Evolutionary conservation across 2,329 filamentous ascomycete species (phyloP).

Genomic region (Chaetomiaceae sp.): DNA sequence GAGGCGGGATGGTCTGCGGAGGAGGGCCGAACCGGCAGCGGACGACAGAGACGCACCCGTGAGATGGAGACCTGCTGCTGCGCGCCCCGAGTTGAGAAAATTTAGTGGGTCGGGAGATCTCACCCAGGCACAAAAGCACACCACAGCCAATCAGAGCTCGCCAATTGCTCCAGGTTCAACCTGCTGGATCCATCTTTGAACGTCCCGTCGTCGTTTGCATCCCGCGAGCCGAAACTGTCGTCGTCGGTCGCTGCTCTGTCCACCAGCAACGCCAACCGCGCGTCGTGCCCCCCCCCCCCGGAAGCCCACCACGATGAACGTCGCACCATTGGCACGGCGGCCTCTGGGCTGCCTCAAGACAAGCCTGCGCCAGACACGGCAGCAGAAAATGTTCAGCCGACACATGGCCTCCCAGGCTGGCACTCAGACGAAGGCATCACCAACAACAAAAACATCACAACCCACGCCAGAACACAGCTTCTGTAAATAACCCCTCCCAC

Average conservation of each 20-base stretch:
- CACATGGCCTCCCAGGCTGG: constrained; percentile 41
- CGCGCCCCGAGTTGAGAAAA: too few species aligned
- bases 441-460: constrained; percentile 28
- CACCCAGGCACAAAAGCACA: constrained; percentile 2
- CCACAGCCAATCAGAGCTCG: not conserved
- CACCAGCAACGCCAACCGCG: constrained; percentile 1
- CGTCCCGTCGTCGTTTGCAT: not conserved
- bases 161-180: constrained; percentile 10
- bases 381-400: constrained; percentile 42
- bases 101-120: constrained; percentile 16
- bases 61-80: too few species aligned
- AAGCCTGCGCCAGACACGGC: constrained; percentile 53
- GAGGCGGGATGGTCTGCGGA: not conserved
- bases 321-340: constrained; percentile 52
- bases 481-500: constrained; percentile 21
- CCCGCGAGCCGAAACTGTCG: not conserved
- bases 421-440: constrained; percentile 25
- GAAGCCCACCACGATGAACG: constrained; percentile 48
- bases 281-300: not conserved
- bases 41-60: too few species aligned
- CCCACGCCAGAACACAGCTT: constrained; percentile 25
- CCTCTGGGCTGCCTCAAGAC: constrained; percentile 68
- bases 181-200: constrained; percentile 7
- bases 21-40: not conserved
- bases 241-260: not conserved